These are phyloP conservation scores for Saccharomycopsis phalli DNA, from an alignment of 1,139 yeast genomes.

Conservation along the genomic window DNA sequence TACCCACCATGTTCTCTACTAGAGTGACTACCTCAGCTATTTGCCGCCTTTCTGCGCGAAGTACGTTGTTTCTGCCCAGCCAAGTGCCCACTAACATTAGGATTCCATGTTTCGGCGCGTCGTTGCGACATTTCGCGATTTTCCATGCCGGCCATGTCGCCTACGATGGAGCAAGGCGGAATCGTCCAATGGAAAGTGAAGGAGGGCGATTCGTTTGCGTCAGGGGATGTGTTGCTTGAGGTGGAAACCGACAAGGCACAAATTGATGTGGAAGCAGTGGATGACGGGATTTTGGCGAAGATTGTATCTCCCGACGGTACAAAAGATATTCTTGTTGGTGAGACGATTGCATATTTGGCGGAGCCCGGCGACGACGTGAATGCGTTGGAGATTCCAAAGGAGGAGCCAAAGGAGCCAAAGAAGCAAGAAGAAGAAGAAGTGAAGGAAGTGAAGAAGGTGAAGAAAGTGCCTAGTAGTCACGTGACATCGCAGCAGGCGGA, in stretches of 20 bases:
- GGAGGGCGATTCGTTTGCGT: slow-evolving; percentile 64
- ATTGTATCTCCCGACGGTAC: slow-evolving; percentile 65
- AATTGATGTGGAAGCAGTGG: slow-evolving; percentile 88
- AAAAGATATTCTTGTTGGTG: slow-evolving; percentile 76
- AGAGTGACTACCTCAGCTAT: no score
- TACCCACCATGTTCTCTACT: no score
- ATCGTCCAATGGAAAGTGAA: slow-evolving; percentile 87
- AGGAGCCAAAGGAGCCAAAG: slow-evolving; percentile 26
- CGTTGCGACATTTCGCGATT: background rate
- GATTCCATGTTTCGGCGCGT: background rate
- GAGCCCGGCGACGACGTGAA: slow-evolving; percentile 79
- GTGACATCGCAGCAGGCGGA: slow-evolving; percentile 37
- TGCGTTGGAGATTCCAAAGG: slow-evolving; percentile 50
- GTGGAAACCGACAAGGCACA: slow-evolving; percentile 93
- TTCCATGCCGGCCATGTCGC: slow-evolving; percentile 96
- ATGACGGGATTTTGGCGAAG: slow-evolving; percentile 83
- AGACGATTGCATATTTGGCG: slow-evolving; percentile 79
- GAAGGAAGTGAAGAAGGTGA: slow-evolving; percentile 22
- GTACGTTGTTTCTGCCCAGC: background rate
- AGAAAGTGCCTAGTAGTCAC: slow-evolving; percentile 12
- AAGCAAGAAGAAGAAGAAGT: slow-evolving; percentile 22
- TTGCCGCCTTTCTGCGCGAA: no score
- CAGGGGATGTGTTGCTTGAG: slow-evolving; percentile 85
- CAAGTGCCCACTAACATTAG: background rate
- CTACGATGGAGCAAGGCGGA: slow-evolving; percentile 98